Conservation (phyloP, 2,329 filamentous ascomycete genomes). For the Elsinoe perseae region DNA sequence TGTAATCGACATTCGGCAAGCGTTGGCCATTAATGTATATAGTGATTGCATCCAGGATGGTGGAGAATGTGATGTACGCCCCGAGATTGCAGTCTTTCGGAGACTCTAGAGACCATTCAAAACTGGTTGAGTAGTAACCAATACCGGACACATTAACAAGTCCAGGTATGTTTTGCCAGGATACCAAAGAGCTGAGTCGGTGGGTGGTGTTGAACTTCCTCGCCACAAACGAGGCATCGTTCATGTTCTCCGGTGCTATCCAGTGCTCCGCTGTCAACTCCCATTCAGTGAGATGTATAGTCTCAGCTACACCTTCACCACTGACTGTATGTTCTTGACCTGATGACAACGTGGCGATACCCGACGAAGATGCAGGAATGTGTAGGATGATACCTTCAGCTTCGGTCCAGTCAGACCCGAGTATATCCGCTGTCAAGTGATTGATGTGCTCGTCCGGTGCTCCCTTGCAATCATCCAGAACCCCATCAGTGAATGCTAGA, state of each 20-base stretch:
- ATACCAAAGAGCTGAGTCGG: conserved; percentile 25
- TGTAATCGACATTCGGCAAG: conserved; percentile 29
- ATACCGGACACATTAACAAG: conserved; percentile 29
- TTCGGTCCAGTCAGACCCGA: not conserved
- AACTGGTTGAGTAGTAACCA: conserved; percentile 31
- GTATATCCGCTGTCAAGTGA: not conserved
- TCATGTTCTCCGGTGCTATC: conserved; percentile 32
- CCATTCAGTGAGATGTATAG: conserved; percentile 31
- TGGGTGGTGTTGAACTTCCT: conserved; percentile 28
- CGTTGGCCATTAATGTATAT: conserved; percentile 27
- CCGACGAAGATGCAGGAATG: not conserved
- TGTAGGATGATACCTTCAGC: not conserved
- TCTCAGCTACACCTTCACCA: conserved; percentile 1
- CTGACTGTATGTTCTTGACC: not conserved
- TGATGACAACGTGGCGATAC: not conserved
- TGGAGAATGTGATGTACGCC: not conserved
- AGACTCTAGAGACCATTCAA: conserved; percentile 16
- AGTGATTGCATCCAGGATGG: conserved; percentile 16
- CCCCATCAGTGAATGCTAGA: conserved; percentile 31
- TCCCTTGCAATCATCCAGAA: not conserved
- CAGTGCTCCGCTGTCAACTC: conserved; percentile 34
- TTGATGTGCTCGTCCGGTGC: not conserved
- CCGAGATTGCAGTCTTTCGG: not conserved
- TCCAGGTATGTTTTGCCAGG: conserved; percentile 31
- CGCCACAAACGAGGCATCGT: conserved; percentile 21